These are phyloP conservation scores for Gymnopilus dilepis DNA, from an alignment of 768 basidiomycete genomes.

Conservation along the genomic window DNA sequence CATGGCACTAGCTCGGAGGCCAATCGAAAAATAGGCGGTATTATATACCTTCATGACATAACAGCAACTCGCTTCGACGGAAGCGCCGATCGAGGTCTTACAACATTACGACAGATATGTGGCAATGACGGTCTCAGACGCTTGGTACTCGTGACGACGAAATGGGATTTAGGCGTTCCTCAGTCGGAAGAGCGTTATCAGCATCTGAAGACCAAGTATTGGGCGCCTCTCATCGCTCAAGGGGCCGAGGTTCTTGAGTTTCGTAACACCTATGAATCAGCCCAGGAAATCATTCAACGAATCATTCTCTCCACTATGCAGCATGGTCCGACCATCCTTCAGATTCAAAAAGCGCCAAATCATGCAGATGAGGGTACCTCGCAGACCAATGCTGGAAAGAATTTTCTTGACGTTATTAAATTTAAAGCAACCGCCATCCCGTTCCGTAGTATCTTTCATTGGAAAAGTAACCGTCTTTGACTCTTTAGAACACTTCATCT, in stretches of 20 bases:
- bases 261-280: background rate
- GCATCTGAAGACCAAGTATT: background rate
- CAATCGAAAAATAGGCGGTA: constrained; percentile 32
- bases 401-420: no score
- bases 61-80: constrained; percentile 37
- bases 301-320: background rate
- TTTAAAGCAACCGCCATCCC: no score
- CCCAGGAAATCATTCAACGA: background rate
- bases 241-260: background rate
- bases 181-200: background rate
- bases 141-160: constrained; percentile 37
- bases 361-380: no score
- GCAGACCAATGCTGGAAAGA: no score
- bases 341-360: no score
- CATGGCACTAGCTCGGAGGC: no score
- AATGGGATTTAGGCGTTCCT: constrained; percentile 6
- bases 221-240: background rate
- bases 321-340: no score
- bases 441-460: no score
- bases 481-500: no score
- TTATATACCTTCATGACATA: constrained; percentile 32
- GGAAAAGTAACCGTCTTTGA: no score
- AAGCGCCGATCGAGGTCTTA: constrained; percentile 32
- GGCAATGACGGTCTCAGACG: constrained; percentile 28
- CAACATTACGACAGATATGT: constrained; percentile 43